Evolutionary conservation across 139 green algal species (phyloP), one percentile per base, ranked within the genome.

Genomic region (Chlorella sp.): DNA sequence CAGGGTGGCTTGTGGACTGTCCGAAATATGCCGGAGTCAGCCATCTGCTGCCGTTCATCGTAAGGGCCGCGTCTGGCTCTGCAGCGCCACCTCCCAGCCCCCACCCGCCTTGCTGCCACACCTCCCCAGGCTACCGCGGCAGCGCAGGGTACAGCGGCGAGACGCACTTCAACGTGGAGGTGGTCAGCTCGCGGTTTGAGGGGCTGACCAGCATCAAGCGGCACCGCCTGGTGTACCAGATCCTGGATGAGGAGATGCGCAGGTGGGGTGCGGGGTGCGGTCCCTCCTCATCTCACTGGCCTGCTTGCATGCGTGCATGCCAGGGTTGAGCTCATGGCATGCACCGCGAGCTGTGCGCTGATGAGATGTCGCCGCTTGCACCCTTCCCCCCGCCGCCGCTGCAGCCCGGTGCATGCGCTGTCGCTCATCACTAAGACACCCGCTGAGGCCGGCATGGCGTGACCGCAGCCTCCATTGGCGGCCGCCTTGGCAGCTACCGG

Each of bases 131-230:
- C 36, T 72, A 82, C 76, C 63, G 63, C 12, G 68, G 78, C 47
- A 79, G 39, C 23, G 81, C 80, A 20, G 23, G 51, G 28, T 69
- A 64, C 39, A 84, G 65, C 39, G 88, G 88, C 34, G 91, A 94
- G 75, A 96, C 92, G 26, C 90, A 96, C 74, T 93, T 96, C 34
- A 44, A 44, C 1, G 65, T 96, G 17, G 71, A 67, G 39, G 85
- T 96, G 17, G 91, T 95, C 15, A 92, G 91, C 0, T 32, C 82
- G 0, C 71, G 51, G 20, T 96, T 96, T 78, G 85, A 92, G 44
- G 93, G 92, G 38, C 64, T 92, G 65, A 92, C 88, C n/a, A 86
- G 82, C 4, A 82, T 94, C 20, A 92, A 96, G 86, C 81, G 93
- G 41, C 93, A 96, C 80, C 74, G 88, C 26, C 38, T 88, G 68